phyloP scores from a whole-genome alignment of 106 monocot species.

The Platanthera guangdongensis region DNA sequence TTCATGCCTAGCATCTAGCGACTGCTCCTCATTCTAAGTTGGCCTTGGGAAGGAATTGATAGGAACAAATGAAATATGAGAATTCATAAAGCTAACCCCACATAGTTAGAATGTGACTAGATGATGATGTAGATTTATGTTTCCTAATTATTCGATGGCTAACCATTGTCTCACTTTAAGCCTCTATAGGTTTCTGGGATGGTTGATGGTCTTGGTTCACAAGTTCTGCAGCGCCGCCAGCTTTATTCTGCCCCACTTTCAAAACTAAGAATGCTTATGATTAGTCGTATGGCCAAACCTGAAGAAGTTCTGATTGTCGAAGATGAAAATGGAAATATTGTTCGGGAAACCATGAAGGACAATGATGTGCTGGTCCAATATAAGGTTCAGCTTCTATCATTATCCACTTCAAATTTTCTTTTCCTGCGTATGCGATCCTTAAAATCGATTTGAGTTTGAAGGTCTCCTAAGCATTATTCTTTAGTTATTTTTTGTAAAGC shows the following conservation, averaged over 20 bases:
- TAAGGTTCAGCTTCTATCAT: conserved; percentile 40
- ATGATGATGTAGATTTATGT: background rate
- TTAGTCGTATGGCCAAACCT: conserved; percentile 98
- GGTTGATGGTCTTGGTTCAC: conserved; percentile 77
- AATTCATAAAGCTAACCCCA: too few species aligned
- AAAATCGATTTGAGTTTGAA: background rate
- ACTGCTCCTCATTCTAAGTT: too few species aligned
- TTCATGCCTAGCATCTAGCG: too few species aligned
- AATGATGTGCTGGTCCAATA: conserved; percentile 99
- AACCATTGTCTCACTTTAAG: conserved; percentile 11
- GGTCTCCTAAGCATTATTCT: background rate
- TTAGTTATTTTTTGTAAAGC: background rate
- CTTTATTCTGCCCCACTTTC: conserved; percentile 81
- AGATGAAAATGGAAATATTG: conserved; percentile 99
- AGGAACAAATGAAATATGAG: too few species aligned
- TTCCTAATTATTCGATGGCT: background rate
- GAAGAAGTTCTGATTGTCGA: conserved; percentile 98
- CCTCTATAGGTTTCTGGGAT: conserved; percentile 46
- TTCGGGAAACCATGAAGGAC: conserved; percentile 98
- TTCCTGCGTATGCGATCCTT: background rate
- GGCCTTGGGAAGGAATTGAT: too few species aligned
- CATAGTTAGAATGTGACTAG: too few species aligned
- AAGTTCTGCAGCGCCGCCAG: conserved; percentile 60
- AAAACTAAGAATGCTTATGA: conserved; percentile 93
- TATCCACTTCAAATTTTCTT: background rate